Evolutionary conservation across 208 protist species (phyloP), one percentile per base, ranked within the genome.

Genomic region (Trypanosoma vivax): DNA sequence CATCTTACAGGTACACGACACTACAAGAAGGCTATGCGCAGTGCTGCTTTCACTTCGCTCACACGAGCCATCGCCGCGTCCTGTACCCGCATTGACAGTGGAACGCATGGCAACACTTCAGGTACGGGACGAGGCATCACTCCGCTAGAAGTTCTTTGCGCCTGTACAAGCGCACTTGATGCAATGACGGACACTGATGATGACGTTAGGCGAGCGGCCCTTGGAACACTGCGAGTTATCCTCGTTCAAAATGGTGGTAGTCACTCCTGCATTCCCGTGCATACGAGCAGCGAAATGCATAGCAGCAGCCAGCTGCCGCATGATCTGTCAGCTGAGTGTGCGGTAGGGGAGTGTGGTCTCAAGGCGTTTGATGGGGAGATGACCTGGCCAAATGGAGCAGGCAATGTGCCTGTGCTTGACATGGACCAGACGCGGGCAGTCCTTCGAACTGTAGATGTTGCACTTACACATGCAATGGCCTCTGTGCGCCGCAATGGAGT

Each of bases 161-260:
- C 60, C 31, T 90, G 77, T 54, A 61, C 76, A 6, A 68, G 66
- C 23, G 78, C 82, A 3, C 50, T 90, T 28, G 75, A 90, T 41
- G 78, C 78, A 5, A 55, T 90, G 60, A 76, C 75, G 1, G 82
- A 90, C 65, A 90, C 82, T 13, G 77, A 86, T 19, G 75, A 76
- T 28, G 72, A 79, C 24, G 82, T 86, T 16, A 77, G 82, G 23
- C 50, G 47, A 5, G 69, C 54, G 3, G 82, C 82, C 5, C 63
- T 90, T 40, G 42, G 51, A 40, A 50, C 41, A 13, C 50, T 90
- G 21, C 35, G 50, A n/a, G 42, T 64, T 10, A 51, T 84, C 29
- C 45, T 83, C 9, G 46, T 60, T 4, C 56, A 31, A 33, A 18
- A 25, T 19, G 6, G 10, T 35, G 37, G 29, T 13, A 16, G 4